These are phyloP conservation scores for Globisporangium paddicum DNA, from an alignment of 352 stramenopile species.

Conservation along the genomic window DNA sequence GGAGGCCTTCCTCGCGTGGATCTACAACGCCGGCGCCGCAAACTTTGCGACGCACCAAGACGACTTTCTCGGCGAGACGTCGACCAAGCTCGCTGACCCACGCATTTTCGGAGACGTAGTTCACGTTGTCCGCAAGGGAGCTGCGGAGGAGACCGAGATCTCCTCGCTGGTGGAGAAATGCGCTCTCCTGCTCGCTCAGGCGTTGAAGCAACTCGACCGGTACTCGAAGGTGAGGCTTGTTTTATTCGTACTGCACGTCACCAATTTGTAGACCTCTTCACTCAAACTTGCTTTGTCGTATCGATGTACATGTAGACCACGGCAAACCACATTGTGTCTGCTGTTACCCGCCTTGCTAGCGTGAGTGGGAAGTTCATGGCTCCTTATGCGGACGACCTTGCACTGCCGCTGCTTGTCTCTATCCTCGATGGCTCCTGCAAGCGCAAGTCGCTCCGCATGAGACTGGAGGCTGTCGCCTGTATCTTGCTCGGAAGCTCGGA, in stretches of 20 bases:
- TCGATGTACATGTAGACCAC: constrained; percentile 11
- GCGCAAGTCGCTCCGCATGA: constrained; percentile 40
- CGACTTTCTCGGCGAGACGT: constrained; percentile 51
- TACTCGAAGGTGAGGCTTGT: constrained; percentile 63
- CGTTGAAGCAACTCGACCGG: constrained; percentile 53
- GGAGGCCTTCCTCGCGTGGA: constrained; percentile 59
- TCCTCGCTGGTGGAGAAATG: constrained; percentile 20
- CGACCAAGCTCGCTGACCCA: constrained; percentile 66
- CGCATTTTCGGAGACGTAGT: constrained; percentile 66
- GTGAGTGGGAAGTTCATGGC: constrained; percentile 35
- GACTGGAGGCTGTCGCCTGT: constrained; percentile 42
- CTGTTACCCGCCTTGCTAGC: constrained; percentile 42
- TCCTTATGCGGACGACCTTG: constrained; percentile 40
- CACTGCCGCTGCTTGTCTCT: constrained; percentile 31
- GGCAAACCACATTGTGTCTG: constrained; percentile 45
- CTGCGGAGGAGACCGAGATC: constrained; percentile 20
- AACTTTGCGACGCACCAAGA: constrained; percentile 24
- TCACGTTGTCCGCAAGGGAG: constrained; percentile 19
- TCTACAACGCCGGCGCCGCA: constrained; percentile 39
- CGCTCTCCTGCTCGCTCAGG: constrained; percentile 33
- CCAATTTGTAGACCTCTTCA: too few relatives aligned
- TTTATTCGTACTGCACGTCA: too few relatives aligned
- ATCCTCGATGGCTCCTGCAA: constrained; percentile 49
- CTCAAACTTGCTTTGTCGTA: too few relatives aligned
- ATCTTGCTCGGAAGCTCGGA: constrained; percentile 36